Percentiles rank a stretch among this genome's conserved stretches.
Evolutionary conservation across 768 basidiomycete species (phyloP).

Genomic region (Fistulinella prunicolor): DNA sequence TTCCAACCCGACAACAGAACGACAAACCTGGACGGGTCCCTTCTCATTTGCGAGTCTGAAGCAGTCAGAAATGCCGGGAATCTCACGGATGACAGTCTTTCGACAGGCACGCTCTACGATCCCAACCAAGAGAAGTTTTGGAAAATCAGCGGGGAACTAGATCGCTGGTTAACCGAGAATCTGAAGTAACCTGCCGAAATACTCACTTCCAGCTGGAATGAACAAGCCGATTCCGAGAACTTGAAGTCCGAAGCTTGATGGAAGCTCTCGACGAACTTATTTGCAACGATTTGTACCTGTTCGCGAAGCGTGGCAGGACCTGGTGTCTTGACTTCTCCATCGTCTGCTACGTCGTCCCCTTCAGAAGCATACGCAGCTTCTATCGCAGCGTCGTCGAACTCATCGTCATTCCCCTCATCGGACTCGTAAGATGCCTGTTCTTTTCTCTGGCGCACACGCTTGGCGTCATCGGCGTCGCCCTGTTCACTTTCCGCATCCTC

Average conservation of each 20-base stretch:
- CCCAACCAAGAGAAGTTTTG: constrained; percentile 91
- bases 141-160: constrained; percentile 86
- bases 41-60: constrained; percentile 60
- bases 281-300: constrained; percentile 43
- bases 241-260: constrained; percentile 68
- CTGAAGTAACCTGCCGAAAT: neutral
- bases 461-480: constrained; percentile 80
- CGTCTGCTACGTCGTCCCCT: constrained; percentile 37
- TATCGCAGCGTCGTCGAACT: constrained; percentile 50
- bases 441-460: constrained; percentile 65
- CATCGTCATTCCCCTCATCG: constrained; percentile 47
- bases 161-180: neutral
- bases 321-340: constrained; percentile 21
- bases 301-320: constrained; percentile 35
- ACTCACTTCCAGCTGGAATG: constrained; percentile 81
- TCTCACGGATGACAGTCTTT: constrained; percentile 83
- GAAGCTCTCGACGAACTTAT: constrained; percentile 55
- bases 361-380: constrained; percentile 63
- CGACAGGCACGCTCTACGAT: constrained; percentile 87
- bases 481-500: constrained; percentile 72
- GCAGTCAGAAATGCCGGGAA: constrained; percentile 84
- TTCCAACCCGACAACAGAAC: neutral
- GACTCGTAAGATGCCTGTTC: constrained; percentile 75
- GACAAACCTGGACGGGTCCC: constrained; percentile 45
- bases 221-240: constrained; percentile 65